These are phyloP conservation scores for Dendrostoma leiphaemia DNA, from an alignment of 2,329 filamentous ascomycete genomes.

Conservation along the genomic window DNA sequence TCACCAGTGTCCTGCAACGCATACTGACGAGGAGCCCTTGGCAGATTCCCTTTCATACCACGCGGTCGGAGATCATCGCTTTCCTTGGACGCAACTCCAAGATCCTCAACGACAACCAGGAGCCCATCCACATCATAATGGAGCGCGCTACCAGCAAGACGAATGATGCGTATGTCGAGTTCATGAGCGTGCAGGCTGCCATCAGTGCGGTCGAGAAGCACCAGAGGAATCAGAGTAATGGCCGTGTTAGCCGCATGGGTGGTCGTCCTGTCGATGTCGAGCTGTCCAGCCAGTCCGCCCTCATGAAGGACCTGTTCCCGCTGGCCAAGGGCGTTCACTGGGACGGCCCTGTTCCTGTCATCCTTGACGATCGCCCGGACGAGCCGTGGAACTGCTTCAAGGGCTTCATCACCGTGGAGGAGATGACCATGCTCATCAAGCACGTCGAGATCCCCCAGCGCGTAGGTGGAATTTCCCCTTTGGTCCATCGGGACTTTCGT, in stretches of 20 bases:
- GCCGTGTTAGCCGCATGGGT: conserved; percentile 50
- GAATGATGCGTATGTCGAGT: conserved; percentile 60
- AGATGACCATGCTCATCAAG: conserved; percentile 62
- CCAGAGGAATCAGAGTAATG: conserved; percentile 34
- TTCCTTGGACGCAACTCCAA: conserved; percentile 58
- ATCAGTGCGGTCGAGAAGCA: conserved; percentile 50
- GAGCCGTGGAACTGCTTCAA: conserved; percentile 54
- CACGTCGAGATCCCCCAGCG: conserved; percentile 60
- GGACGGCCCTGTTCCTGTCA: conserved; percentile 44
- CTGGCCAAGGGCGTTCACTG: conserved; percentile 55
- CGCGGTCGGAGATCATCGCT: conserved; percentile 53
- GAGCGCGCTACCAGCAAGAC: conserved; percentile 62
- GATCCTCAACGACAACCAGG: conserved; percentile 51
- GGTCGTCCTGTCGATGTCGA: conserved; percentile 56
- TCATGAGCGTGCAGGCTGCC: conserved; percentile 51
- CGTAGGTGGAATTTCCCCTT: conserved; percentile 42
- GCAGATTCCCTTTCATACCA: conserved; percentile 56
- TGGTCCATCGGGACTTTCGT: neutral
- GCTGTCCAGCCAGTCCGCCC: conserved; percentile 51
- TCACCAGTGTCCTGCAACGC: neutral
- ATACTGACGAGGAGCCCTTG: neutral
- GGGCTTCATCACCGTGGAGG: conserved; percentile 60
- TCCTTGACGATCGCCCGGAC: conserved; percentile 33
- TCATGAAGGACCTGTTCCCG: conserved; percentile 65
- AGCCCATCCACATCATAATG: conserved; percentile 64